Conservation (phyloP, 2,329 filamentous ascomycete species). For the Neofusicoccum sp. region DNA sequence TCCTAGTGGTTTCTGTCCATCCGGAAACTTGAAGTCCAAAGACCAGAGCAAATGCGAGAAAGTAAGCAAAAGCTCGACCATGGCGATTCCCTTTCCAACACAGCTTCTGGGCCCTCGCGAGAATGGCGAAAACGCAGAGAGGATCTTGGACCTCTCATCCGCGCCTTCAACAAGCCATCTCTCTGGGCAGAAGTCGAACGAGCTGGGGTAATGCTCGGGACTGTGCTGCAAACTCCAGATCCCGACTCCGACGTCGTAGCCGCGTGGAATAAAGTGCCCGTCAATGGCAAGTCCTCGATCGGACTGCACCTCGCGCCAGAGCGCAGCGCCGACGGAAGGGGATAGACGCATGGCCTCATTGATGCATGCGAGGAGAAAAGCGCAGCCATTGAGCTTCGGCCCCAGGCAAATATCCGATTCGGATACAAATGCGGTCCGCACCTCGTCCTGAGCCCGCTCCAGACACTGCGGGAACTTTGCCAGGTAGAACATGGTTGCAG, state of each 20-base stretch:
- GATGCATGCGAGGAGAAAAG: slow-evolving; percentile 43
- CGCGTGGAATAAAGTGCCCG: slow-evolving; percentile 35
- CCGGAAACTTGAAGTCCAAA: slow-evolving; percentile 52
- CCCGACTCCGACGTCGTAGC: slow-evolving; percentile 42
- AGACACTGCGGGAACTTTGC: slow-evolving; percentile 42
- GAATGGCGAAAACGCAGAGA: slow-evolving; percentile 66
- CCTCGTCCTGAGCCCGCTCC: slow-evolving; percentile 36
- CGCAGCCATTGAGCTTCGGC: slow-evolving; percentile 37
- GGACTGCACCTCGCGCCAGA: slow-evolving; percentile 36
- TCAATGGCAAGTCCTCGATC: slow-evolving; percentile 37
- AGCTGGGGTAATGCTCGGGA: slow-evolving; percentile 39
- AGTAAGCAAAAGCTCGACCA: slow-evolving; percentile 59
- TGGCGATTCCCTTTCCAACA: slow-evolving; percentile 69
- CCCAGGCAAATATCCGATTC: slow-evolving; percentile 43
- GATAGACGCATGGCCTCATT: slow-evolving; percentile 46
- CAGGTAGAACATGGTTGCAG: slow-evolving; percentile 49
- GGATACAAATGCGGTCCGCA: slow-evolving; percentile 37
- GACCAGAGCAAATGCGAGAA: slow-evolving; percentile 59
- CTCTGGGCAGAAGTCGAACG: slow-evolving; percentile 39
- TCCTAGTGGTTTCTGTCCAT: neutral
- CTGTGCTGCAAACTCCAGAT: slow-evolving; percentile 46
- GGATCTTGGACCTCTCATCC: neutral
- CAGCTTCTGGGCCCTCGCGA: slow-evolving; percentile 70
- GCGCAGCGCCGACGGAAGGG: slow-evolving; percentile 42
- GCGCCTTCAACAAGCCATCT: slow-evolving; percentile 13